Conservation (phyloP, 169 alveolate genomes). For the Cyclospora cayetanensis region DNA sequence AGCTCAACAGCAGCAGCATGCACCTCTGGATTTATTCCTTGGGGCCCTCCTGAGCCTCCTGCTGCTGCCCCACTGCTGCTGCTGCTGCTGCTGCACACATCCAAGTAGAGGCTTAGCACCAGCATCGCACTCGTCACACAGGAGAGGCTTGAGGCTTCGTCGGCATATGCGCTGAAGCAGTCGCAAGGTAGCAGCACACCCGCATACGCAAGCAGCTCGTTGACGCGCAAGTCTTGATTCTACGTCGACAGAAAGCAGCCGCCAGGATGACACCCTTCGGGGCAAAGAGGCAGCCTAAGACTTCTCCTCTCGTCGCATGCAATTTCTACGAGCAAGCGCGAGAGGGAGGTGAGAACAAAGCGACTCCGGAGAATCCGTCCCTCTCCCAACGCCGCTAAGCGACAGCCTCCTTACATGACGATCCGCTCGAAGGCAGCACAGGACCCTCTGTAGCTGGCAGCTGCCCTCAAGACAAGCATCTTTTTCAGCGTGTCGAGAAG, state of each 20-base stretch:
- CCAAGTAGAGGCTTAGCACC: constrained; percentile 14
- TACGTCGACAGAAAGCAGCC: too few species aligned
- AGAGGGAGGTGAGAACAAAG: too few species aligned
- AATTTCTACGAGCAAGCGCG: too few species aligned
- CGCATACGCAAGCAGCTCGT: background rate
- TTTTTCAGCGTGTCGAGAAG: constrained; percentile 15
- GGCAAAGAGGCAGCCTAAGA: too few species aligned
- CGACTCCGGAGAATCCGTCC: too few species aligned
- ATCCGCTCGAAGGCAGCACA: constrained; percentile 18
- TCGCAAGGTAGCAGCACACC: background rate
- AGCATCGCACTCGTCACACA: constrained; percentile 17
- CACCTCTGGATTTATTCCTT: background rate
- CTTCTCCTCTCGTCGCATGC: too few species aligned
- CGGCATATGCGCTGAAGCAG: constrained; percentile 50
- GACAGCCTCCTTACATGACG: background rate
- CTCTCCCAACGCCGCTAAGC: too few species aligned
- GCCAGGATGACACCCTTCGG: too few species aligned
- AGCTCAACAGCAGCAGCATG: constrained; percentile 45
- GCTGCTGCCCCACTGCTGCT: constrained; percentile 49
- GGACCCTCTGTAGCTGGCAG: background rate
- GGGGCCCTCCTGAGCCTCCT: background rate
- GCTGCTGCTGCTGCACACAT: background rate
- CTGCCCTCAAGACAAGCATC: constrained; percentile 59
- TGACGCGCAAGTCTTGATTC: background rate
- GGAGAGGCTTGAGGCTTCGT: background rate